A percentile compares a stretch with the other conserved stretches of the same genome.
Evolutionary conservation across 306 rosid species (phyloP).

Genomic region (Alnus glutinosa): DNA sequence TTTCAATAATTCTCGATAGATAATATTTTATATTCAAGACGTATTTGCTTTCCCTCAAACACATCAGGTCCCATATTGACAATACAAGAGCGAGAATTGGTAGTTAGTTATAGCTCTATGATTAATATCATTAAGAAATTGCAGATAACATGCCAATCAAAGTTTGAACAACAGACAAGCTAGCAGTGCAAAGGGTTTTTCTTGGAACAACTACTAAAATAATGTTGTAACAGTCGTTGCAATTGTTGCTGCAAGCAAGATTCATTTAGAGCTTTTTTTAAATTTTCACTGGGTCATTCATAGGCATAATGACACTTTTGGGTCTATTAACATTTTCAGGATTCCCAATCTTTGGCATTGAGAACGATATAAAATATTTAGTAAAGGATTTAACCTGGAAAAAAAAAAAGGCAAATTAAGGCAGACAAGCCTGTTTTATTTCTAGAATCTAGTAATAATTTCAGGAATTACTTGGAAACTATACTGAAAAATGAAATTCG

Average conservation of each 20-base stretch:
- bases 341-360: neutral
- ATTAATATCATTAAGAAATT: neutral
- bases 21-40: neutral
- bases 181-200: neutral
- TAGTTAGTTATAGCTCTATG: neutral
- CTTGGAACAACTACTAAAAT: neutral
- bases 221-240: neutral
- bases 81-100: neutral
- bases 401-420: neutral
- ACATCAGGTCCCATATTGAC: neutral
- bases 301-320: neutral
- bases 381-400: neutral
- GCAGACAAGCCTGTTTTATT: neutral
- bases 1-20: neutral
- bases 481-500: neutral
- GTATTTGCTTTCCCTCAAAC: neutral
- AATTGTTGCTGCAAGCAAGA: neutral
- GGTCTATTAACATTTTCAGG: neutral
- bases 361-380: neutral
- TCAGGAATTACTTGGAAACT: neutral
- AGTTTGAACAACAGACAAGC: neutral
- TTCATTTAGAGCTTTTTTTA: neutral
- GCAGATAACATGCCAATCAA: neutral
- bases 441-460: neutral
- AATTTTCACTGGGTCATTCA: neutral